Evolutionary conservation across 345 rosid genomes (phyloP), one percentile per base, ranked within the genome.

Genomic region (Arabis hirsuta): DNA sequence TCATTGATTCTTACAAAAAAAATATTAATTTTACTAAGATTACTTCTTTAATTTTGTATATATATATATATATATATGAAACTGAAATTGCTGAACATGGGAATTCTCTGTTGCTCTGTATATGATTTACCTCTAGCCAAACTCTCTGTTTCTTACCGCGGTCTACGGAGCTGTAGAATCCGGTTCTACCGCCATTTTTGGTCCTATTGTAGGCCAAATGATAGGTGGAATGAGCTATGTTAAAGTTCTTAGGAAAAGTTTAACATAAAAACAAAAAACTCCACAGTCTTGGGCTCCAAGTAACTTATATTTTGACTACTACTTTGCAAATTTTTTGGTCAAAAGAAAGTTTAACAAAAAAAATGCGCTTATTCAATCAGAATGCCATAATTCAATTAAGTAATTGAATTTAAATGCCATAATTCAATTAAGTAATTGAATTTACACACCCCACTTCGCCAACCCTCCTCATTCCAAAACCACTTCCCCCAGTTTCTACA

Each of bases 91-190:
- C 92, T 90, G 96, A 77, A 90, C 90, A 81, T 90, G 98, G 98
- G 98, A 94, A 71, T 94, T 94, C 81, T 84, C 92, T 9, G 97
- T 94, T 12, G 92, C 85, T 78, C 79, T 94, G 16, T 90, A 94
- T 74, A 90, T 94, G 97, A 87, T 94, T 80, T 80, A 76, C 50
- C 57, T 94, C 47, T 94, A 97, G 96, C 95, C 98, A 3, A 80
- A 89, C 67, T 90, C 98, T 69, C 79, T 90, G 65, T 81, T 94
- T 51, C 86, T 90, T 24, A 82, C 96, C 1, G 97, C 98, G 14
- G 44, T 89, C 19, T 90, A 94, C 57, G 96, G 97, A 42, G 94
- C 83, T 20, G 76, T 87, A 12, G 98, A 94, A 65, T 86, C 88
- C 38, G 86, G 83, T 55, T 93, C 92, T 3, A 76, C 82, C 19